A percentile compares a stretch with the other conserved stretches of the same genome.
Conservation (phyloP, 164 flowering plant species). For the Stephania yunnanensis region DNA sequence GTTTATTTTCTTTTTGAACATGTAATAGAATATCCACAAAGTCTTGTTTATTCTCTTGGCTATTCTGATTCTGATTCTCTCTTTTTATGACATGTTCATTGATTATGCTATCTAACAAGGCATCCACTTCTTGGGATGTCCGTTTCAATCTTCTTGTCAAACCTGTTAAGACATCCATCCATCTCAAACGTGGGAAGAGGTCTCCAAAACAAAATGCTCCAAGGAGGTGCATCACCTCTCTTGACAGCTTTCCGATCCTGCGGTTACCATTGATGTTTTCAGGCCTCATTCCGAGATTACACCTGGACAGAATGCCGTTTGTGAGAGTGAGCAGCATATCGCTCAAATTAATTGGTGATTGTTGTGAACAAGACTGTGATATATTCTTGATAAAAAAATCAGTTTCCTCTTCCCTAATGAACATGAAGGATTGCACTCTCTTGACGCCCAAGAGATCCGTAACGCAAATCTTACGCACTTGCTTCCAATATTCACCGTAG, state of each 20-base stretch:
- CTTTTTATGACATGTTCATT: constrained; percentile 2
- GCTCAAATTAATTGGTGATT: constrained; percentile 2
- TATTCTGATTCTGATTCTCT: background rate
- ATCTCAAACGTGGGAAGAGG: constrained; percentile 6
- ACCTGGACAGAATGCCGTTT: constrained; percentile 2
- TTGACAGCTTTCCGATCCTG: constrained; percentile 13
- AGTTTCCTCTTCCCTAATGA: no score
- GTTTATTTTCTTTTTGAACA: background rate
- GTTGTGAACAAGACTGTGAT: no score
- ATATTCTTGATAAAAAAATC: no score
- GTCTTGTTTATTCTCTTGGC: background rate
- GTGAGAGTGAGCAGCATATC: constrained; percentile 5
- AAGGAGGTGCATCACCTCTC: background rate
- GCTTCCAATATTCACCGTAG: no score
- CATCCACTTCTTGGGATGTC: constrained; percentile 2
- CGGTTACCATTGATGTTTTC: background rate
- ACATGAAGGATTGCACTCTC: no score
- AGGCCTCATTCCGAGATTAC: constrained; percentile 2
- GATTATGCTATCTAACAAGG: constrained; percentile 9
- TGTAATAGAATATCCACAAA: constrained; percentile 4
- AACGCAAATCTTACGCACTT: no score
- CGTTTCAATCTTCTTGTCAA: constrained; percentile 1
- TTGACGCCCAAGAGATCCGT: no score
- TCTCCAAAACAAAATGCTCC: constrained; percentile 11
- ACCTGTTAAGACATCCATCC: constrained; percentile 12